phyloP scores from a whole-genome alignment of 2,329 filamentous ascomycete species.

The Diplodia scrobiculata region DNA sequence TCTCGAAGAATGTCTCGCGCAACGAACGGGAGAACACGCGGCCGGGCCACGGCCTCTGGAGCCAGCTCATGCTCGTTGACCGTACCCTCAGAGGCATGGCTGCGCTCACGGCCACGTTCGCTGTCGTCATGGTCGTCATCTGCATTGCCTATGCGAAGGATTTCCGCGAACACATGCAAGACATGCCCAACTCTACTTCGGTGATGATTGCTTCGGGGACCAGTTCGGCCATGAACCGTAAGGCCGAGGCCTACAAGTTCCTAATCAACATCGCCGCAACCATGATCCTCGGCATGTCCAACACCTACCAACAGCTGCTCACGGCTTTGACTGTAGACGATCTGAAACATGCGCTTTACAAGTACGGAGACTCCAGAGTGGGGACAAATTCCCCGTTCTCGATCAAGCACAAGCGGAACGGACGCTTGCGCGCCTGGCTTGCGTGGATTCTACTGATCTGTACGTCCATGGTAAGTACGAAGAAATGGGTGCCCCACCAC shows the following conservation, averaged over 20 bases:
- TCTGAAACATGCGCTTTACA: constrained; percentile 36
- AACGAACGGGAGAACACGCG: constrained; percentile 23
- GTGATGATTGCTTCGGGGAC: constrained; percentile 9
- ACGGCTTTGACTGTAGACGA: constrained; percentile 37
- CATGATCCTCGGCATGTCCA: constrained; percentile 40
- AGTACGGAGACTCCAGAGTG: constrained; percentile 39
- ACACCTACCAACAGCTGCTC: constrained; percentile 41
- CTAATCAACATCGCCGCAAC: constrained; percentile 40
- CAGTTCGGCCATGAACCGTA: constrained; percentile 1
- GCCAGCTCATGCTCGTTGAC: constrained; percentile 39
- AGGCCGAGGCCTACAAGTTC: constrained; percentile 30
- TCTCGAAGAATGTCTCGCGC: constrained; percentile 12
- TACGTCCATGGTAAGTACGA: constrained; percentile 23
- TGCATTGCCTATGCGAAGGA: constrained; percentile 7
- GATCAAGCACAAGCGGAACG: constrained; percentile 38
- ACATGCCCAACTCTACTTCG: constrained; percentile 6
- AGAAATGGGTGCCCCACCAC: too few species aligned
- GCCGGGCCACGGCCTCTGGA: constrained; percentile 35
- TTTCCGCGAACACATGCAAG: neutral
- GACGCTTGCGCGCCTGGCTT: constrained; percentile 35
- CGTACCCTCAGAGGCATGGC: constrained; percentile 38
- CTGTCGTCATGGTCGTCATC: constrained; percentile 32
- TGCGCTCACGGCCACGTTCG: constrained; percentile 32
- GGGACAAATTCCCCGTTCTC: constrained; percentile 42
- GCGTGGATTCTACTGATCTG: constrained; percentile 38